Evolutionary conservation across 2,329 filamentous ascomycete genomes (phyloP).

Genomic region (Pseudogymnoascus sp.): DNA sequence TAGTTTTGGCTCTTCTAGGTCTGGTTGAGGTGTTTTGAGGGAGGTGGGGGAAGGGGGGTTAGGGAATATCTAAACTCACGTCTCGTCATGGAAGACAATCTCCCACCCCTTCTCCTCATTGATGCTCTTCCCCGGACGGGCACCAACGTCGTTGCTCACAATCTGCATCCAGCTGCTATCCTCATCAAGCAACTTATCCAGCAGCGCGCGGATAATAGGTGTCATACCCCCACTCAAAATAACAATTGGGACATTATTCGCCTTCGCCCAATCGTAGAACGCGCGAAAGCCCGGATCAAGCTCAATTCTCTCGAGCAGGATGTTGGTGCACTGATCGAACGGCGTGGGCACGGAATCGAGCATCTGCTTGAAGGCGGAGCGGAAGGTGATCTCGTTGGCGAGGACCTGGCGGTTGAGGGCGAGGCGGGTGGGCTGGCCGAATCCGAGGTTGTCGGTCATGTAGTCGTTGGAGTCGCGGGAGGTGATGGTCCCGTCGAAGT

Average conservation of each 20-base stretch:
- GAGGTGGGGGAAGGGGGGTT: background rate
- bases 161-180: conserved; percentile 75
- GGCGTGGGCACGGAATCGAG: conserved; percentile 77
- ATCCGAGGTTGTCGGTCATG: conserved; percentile 88
- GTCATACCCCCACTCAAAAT: conserved; percentile 90
- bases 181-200: conserved; percentile 70
- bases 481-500: conserved; percentile 96
- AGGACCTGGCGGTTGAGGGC: conserved; percentile 72
- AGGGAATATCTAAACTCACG: conserved; percentile 40
- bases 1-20: background rate
- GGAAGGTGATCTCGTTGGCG: conserved; percentile 61
- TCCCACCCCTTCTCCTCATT: conserved; percentile 79
- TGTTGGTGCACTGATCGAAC: conserved; percentile 72
- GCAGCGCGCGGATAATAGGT: conserved; percentile 77
- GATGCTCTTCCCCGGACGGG: conserved; percentile 60
- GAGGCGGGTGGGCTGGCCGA: conserved; percentile 61
- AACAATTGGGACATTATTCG: conserved; percentile 82
- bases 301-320: conserved; percentile 72
- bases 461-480: conserved; percentile 57
- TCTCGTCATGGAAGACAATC: conserved; percentile 83
- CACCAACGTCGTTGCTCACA: conserved; percentile 73
- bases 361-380: conserved; percentile 85
- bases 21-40: background rate
- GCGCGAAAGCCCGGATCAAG: conserved; percentile 82
- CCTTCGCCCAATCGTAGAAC: conserved; percentile 76